phyloP scores from a whole-genome alignment of 371 early-diverging fungal genomes.

The Rhizopus delemar region DNA sequence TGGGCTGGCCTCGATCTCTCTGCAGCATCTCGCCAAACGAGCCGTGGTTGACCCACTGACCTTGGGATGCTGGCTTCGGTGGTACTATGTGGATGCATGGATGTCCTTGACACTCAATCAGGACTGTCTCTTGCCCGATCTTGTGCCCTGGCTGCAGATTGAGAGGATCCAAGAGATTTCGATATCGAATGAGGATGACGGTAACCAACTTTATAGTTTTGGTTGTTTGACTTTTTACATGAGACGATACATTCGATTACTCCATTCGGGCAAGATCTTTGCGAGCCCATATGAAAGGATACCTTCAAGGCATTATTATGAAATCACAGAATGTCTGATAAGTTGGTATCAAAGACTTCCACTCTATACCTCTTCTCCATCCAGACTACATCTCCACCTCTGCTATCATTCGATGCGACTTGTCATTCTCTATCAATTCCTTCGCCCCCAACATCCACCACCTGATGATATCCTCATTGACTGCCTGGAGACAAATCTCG shows the following conservation, averaged over 20 bases:
- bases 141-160: constrained; percentile 22
- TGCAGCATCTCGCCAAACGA: constrained; percentile 21
- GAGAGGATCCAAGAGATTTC: constrained; percentile 1
- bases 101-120: constrained; percentile 41
- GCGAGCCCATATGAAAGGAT: constrained; percentile 3
- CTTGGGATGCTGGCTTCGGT: constrained; percentile 32
- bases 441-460: constrained; percentile 24
- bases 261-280: constrained; percentile 28
- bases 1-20: constrained; percentile 29
- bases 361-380: constrained; percentile 7
- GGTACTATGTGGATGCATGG: constrained; percentile 56
- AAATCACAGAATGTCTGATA: constrained; percentile 31
- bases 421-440: constrained; percentile 43
- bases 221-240: constrained; percentile 36
- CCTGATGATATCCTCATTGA: constrained; percentile 35
- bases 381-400: constrained; percentile 38
- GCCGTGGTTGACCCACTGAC: constrained; percentile 4
- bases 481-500: constrained; percentile 38
- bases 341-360: constrained; percentile 29
- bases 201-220: constrained; percentile 23
- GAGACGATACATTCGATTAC: constrained; percentile 41
- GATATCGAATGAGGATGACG: not conserved
- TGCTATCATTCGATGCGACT: constrained; percentile 50
- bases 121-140: constrained; percentile 38
- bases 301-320: constrained; percentile 34